Evolutionary conservation across 345 rosid species (phyloP), one percentile per base, ranked within the genome.

Genomic region (Psidium guajava): DNA sequence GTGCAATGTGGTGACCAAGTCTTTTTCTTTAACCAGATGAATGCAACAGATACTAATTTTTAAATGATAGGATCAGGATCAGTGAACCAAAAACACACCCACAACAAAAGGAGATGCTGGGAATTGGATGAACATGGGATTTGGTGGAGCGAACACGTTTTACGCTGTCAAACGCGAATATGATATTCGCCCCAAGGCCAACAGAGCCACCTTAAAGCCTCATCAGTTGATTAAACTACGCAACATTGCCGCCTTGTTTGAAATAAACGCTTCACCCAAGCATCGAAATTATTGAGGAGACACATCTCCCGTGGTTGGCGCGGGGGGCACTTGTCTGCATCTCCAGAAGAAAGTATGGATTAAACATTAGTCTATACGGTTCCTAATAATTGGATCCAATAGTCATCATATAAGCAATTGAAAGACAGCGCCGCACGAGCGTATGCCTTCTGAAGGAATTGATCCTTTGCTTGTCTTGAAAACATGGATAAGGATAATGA

Each of bases 91-190:
- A 24, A 24, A 50, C 25, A 11, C 50, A 69, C 32, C 44, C 82
- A 52, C 55, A 40, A 36, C 40, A n/a, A 40, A 53, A 61, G 64
- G 54, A 80, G 27, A 84, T 20, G 81, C n/a, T 8, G 57, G 82
- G 27, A 56, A 54, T 61, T 54, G 82, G 51, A 85, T 73, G 75
- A 85, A 64, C 52, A 83, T 8, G 82, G 85, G 85, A 85, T 87
- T 91, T 83, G 93, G 90, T 90, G 69, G 82, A 54, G 83, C 83
- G 44, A 88, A 85, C 90, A 85, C 90, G 88, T 86, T 87, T 87
- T 90, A 44, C 25, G 84, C 83, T 80, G 90, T 84, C 87, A 77
- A 54, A 12, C 51, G 55, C 85, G 36, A 42, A n/a, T 53, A 47
- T 82, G 53, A 86, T 82, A 89, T 49, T 82, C 81, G 15, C 24